These are phyloP conservation scores for Myriangium duriaei DNA, from an alignment of 2,329 filamentous ascomycete genomes.

Conservation along the genomic window DNA sequence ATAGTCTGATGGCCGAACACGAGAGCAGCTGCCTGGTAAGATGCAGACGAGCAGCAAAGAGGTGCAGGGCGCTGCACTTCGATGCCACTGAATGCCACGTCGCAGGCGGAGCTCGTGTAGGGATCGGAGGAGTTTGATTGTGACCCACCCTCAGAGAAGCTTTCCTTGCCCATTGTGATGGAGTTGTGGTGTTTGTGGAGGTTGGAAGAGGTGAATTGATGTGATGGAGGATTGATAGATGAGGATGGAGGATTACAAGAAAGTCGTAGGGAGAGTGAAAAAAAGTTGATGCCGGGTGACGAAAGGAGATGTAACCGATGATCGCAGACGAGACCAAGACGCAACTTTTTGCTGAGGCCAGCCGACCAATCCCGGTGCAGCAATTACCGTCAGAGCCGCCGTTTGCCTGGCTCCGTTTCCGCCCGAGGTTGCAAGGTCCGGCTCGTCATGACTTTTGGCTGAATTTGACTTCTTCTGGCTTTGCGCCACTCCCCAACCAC, in stretches of 20 bases:
- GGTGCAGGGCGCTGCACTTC: not conserved
- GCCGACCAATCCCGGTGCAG: not conserved
- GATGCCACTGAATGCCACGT: not conserved
- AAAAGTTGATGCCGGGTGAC: slow-evolving; percentile 7
- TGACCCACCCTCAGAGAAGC: slow-evolving; percentile 25
- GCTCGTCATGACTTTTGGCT: too few species aligned
- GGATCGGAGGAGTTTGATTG: not conserved
- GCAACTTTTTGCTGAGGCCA: not conserved
- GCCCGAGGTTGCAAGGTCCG: too few species aligned
- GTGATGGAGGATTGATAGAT: slow-evolving; percentile 10
- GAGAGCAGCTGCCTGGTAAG: slow-evolving; percentile 2
- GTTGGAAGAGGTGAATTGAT: slow-evolving; percentile 3
- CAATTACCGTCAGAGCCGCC: not conserved
- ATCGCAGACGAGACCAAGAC: too few species aligned
- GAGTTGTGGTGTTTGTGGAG: slow-evolving; percentile 9
- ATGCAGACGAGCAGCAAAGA: not conserved
- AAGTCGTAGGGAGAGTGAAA: slow-evolving; percentile 8
- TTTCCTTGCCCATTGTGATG: slow-evolving; percentile 27
- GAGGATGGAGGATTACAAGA: slow-evolving; percentile 1
- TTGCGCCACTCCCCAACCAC: too few species aligned
- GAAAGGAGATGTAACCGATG: not conserved
- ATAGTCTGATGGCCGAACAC: not conserved
- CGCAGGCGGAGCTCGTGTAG: not conserved
- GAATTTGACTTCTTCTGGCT: too few species aligned
- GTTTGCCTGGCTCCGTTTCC: not conserved